Base-by-base conservation (phyloP, 768 basidiomycete genomes). In the Zangia roseola region DNA sequence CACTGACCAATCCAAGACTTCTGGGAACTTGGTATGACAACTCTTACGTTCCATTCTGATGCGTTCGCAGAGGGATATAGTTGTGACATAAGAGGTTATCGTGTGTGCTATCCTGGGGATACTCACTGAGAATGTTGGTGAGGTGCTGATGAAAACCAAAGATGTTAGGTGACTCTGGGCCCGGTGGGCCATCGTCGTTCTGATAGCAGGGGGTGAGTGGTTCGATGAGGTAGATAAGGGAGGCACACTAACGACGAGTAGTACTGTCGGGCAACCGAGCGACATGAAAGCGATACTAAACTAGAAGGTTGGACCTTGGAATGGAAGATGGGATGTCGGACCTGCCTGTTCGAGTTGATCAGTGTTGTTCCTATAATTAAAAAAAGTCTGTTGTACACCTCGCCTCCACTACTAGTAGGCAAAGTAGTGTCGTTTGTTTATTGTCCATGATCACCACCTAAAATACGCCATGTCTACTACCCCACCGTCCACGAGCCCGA, bases 131-230 rank as follows among this genome's bases (percentile, higher is more conserved):
- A 47, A 74, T 66, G 44, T 73, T 63, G 6, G 76, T 81, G 41
- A 93, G 71, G 56, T 81, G 73, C 20, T 71, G 74, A 59, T 84
- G 89, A 38, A 92, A 72, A 6, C 83, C 84, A 42, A 84, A 82
- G 43, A 90, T 75, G 63, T 85, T 90, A 0, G 90, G 90, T 1
- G 89, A 91, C 30, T 86, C 83, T 8, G 67, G 53, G 30, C 81
- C 69, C 7, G 90, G 91, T 13, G 90, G 91, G 3, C 90, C 90
- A 58, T 93, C 91, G 59, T 93, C 90, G 63, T 92, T 92, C 84
- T 90, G 57, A 8, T 24, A 2, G 39, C 3, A 16, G 30, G 23
- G 9, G 26, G 37, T 57, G 51, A 58, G 44, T 23, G n/a, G 10
- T 1, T 6, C 4, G 21, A 23, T 6, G 26, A 13, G 23, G 17